Conservation (phyloP, 225 moss, liverwort and hornwort genomes). For the Antitrichia curtipendula region DNA sequence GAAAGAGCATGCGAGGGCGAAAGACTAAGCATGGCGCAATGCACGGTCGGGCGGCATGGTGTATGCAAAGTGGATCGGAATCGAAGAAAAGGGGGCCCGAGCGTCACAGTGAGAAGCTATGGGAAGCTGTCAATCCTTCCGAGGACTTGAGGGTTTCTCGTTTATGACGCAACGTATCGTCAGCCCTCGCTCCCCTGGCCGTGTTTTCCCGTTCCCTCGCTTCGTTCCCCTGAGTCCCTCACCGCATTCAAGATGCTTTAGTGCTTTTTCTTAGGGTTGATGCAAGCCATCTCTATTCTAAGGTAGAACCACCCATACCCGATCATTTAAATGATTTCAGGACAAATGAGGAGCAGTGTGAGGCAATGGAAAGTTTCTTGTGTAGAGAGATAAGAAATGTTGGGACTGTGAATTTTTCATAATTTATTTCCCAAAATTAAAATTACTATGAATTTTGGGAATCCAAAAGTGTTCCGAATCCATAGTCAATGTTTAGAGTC, state of each 20-base stretch:
- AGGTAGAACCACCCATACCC: no score
- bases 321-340: no score
- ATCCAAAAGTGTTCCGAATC: no score
- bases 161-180: not conserved
- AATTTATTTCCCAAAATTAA: no score
- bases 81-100: not conserved
- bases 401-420: no score
- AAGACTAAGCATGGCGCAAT: not conserved
- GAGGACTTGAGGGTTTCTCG: not conserved
- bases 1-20: not conserved
- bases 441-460: no score
- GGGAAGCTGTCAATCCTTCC: not conserved
- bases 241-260: not conserved
- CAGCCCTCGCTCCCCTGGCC: not conserved
- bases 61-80: not conserved
- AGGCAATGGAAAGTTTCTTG: no score
- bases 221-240: not conserved
- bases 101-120: not conserved
- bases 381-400: no score
- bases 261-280: not conserved
- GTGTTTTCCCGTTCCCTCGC: not conserved
- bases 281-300: not conserved
- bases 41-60: not conserved
- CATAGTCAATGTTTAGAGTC: no score
- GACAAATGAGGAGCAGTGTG: no score